A percentile compares a stretch with the other conserved stretches of the same genome.
Conservation (phyloP, 176 grass and related monocot species). For the Panicum miliaceum region DNA sequence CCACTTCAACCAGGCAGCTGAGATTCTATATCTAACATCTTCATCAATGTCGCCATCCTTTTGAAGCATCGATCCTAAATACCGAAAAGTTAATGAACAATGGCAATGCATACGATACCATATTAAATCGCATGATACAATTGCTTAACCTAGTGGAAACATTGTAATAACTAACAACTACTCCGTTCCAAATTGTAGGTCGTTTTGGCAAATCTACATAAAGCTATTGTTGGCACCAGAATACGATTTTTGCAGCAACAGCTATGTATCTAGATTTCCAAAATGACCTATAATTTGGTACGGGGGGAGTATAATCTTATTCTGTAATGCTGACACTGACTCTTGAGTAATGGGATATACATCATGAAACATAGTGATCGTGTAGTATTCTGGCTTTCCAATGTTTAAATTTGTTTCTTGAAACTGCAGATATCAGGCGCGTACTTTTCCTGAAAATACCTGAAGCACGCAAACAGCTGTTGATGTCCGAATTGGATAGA, state of each 20-base stretch:
- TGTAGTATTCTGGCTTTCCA: slow-evolving; percentile 22
- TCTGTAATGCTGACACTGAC: not conserved
- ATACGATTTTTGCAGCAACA: no score
- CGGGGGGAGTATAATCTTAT: not conserved
- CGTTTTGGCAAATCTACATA: no score
- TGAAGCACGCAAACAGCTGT: slow-evolving; percentile 77
- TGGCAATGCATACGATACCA: not conserved
- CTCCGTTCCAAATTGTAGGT: no score
- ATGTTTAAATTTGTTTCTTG: slow-evolving; percentile 35
- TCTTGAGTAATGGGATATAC: not conserved
- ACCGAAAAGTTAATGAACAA: not conserved
- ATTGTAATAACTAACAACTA: not conserved
- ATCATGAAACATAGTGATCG: not conserved
- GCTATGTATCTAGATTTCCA: no score
- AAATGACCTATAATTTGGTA: no score
- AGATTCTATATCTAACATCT: no score
- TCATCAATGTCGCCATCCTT: no score
- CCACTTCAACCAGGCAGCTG: no score
- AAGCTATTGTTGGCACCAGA: no score
- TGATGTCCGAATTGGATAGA: slow-evolving; percentile 90
- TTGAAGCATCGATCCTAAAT: no score
- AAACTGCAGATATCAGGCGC: slow-evolving; percentile 79
- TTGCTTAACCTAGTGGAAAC: not conserved
- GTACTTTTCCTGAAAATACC: slow-evolving; percentile 93
- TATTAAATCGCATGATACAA: not conserved